Conservation (phyloP, 179 eudicot species). For the Patellifolia procumbens region DNA sequence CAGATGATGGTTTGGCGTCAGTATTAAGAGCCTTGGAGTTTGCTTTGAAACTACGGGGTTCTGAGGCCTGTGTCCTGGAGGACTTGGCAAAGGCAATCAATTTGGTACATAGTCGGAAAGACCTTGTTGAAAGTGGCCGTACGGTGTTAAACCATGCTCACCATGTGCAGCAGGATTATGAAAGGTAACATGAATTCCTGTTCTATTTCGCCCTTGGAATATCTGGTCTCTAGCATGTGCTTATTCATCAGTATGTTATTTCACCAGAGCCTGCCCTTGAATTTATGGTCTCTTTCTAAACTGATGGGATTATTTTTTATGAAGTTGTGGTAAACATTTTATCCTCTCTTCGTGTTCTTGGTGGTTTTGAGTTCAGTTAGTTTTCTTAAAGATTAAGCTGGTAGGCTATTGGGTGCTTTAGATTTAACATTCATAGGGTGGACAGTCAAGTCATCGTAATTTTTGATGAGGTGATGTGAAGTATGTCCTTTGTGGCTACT, state of each 20-base stretch:
- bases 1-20: constrained; percentile 89
- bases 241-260: not conserved
- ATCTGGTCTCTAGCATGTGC: constrained; percentile 2
- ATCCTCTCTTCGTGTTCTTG: not conserved
- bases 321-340: too few species aligned
- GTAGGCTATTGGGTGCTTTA: not conserved
- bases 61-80: constrained; percentile 93
- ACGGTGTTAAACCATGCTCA: constrained; percentile 85
- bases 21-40: constrained; percentile 88
- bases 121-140: constrained; percentile 98
- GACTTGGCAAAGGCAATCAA: constrained; percentile 91
- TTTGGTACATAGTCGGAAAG: constrained; percentile 81
- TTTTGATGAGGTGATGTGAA: not conserved
- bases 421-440: not conserved
- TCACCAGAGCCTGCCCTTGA: not conserved
- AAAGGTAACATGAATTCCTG: constrained; percentile 49
- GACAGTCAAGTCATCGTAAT: not conserved
- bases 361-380: not conserved
- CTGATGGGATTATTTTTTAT: not conserved
- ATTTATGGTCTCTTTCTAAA: not conserved
- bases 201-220: not conserved
- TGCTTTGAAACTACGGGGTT: constrained; percentile 89
- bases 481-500: not conserved
- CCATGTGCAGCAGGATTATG: constrained; percentile 86
- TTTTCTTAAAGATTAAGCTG: not conserved